A percentile compares a stretch with the other conserved stretches of the same genome.
Conservation (phyloP, 495 filamentous ascomycete genomes). For the Podospora pseudopauciseta region DNA sequence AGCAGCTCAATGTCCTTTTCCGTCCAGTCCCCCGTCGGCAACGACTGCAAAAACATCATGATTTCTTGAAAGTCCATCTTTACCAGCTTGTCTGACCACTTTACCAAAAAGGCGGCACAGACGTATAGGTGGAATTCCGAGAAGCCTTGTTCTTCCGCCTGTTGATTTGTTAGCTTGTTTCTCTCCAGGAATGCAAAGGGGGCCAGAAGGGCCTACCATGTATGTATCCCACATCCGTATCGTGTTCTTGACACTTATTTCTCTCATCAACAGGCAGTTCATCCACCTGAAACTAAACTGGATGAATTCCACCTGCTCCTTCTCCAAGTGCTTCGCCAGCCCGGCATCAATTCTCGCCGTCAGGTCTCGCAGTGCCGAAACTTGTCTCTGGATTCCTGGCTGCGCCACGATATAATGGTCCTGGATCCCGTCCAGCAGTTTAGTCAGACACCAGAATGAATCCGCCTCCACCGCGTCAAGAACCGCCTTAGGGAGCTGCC, state of each 20-base stretch:
- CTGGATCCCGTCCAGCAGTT: conserved; percentile 94
- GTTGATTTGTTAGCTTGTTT: conserved; percentile 6
- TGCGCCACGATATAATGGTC: conserved; percentile 98
- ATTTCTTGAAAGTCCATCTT: conserved; percentile 99
- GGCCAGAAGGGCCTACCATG: conserved; percentile 57
- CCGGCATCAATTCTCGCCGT: conserved; percentile 82
- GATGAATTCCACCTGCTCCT: conserved; percentile 93
- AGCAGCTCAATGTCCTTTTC: conserved; percentile 97
- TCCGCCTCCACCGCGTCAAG: conserved; percentile 97
- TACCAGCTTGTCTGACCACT: conserved; percentile 90
- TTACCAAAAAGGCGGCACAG: conserved; percentile 96
- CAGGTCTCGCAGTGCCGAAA: conserved; percentile 79
- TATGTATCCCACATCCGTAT: conserved; percentile 99
- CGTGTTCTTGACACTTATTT: conserved; percentile 91
- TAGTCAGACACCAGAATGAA: conserved; percentile 96
- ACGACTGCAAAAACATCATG: conserved; percentile 98
- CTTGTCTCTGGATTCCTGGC: conserved; percentile 92
- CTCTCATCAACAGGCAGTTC: conserved; percentile 97
- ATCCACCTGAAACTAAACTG: conserved; percentile 99
- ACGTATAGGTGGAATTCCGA: conserved; percentile 98
- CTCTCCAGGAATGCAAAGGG: not conserved
- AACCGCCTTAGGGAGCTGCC: conserved; percentile 83
- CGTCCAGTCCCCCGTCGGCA: conserved; percentile 93
- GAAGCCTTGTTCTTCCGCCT: conserved; percentile 98
- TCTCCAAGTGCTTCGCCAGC: conserved; percentile 82